These are phyloP conservation scores for Grosmannia serpens DNA, from an alignment of 2,329 filamentous ascomycete genomes.

Conservation along the genomic window DNA sequence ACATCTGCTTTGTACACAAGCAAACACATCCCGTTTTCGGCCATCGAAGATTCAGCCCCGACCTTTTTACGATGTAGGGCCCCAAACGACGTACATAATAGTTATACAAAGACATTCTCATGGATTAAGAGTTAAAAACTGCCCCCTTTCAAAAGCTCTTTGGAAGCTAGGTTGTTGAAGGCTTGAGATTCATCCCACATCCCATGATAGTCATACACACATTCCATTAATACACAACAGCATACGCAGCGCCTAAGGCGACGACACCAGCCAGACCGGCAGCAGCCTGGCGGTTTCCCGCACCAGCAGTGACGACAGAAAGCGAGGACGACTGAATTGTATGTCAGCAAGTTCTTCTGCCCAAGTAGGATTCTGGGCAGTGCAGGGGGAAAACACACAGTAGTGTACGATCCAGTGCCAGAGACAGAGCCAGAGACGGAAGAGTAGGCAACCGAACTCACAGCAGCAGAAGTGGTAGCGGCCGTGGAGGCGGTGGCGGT, in stretches of 20 bases:
- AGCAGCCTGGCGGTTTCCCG: constrained; percentile 1
- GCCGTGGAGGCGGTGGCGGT: background rate
- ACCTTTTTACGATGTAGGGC: background rate
- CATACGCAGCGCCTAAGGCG: constrained; percentile 8
- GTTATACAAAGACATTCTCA: background rate
- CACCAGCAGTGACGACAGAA: constrained; percentile 10
- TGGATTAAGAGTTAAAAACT: background rate
- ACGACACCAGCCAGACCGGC: constrained; percentile 7
- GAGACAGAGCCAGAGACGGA: background rate
- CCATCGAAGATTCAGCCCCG: background rate
- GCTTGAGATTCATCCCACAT: background rate
- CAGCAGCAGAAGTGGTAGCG: background rate
- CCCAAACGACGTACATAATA: background rate
- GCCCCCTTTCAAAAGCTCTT: background rate
- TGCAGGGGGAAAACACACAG: background rate
- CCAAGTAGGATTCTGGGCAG: no score
- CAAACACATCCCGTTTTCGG: background rate
- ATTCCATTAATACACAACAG: constrained; percentile 7
- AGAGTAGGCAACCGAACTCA: background rate
- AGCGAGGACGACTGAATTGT: background rate
- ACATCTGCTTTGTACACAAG: no score
- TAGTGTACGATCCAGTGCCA: background rate
- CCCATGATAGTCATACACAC: background rate
- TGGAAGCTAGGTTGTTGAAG: background rate
- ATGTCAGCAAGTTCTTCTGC: background rate